Evolutionary conservation across 768 basidiomycete species (phyloP), one percentile per base, ranked within the genome.

Genomic region (Amanita muscaria): DNA sequence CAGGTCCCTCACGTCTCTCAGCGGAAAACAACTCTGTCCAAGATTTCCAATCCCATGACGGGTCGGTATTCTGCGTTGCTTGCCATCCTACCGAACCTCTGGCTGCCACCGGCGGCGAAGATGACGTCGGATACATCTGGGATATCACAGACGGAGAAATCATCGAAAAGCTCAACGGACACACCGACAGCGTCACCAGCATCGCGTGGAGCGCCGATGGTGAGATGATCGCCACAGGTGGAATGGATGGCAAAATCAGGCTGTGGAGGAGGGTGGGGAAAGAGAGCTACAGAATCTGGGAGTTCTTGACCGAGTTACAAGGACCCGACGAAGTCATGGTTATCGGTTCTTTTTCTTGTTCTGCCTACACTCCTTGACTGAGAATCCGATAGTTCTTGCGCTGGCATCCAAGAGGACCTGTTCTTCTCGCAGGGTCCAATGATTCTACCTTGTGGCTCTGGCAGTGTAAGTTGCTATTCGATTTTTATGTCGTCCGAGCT

Each of bases 301-400:
- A 97, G 62, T 94, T 98, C 61, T 67, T 96, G 61, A 92, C 88
- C 4, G 87, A 87, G 57, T 66, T 99, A 27, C 84, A 91, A 53
- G 94, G 94, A 2, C 88, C 90, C 6, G 92, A 96, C 64, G 96
- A 99, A 69, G 84, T 97, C 51, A 86, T 83, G 74, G 94, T 94
- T 56, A 50, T 80, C 66, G 15, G 39, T 5, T 9, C 24, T 47
- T 15, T 16, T 12, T 12, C 18, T 41, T 3, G 19, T 15, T 30
- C 23, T 36, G 5, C 31, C 36, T 24, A 33, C 8, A 34, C 29
- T 6, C 29, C 14, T 33, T 32, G n/a, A 40, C 51, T 46, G 37
- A 53, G 42, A 9, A n/a, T 21, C 46, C 18, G 18, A 25, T 48
- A 97, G 93, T 97, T 89, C 75, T 57, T 98, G 40, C 72, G 79